These are phyloP conservation scores for Tricholoma matsutake DNA, from an alignment of 768 basidiomycete genomes.

Conservation along the genomic window DNA sequence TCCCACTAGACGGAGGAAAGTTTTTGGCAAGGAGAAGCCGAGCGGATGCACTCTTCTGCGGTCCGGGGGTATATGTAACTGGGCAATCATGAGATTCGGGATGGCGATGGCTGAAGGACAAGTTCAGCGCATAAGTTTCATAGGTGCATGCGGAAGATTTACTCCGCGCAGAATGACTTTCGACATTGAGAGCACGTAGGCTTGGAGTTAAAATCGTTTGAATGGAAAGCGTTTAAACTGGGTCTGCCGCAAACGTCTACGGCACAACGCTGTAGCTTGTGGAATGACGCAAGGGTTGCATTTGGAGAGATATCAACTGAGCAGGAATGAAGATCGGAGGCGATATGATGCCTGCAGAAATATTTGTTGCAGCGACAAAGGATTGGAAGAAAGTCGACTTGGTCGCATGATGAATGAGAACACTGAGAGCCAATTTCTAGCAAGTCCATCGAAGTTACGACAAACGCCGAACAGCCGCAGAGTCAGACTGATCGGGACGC, in stretches of 20 bases:
- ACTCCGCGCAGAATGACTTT: slow-evolving; percentile 65
- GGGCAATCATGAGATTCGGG: slow-evolving; percentile 58
- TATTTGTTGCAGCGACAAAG: slow-evolving; percentile 54
- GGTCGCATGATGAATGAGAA: slow-evolving; percentile 52
- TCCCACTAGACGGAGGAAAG: slow-evolving; percentile 35
- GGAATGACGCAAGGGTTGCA: slow-evolving; percentile 10
- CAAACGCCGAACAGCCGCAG: neutral
- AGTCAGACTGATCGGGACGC: neutral
- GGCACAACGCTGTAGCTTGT: slow-evolving; percentile 48
- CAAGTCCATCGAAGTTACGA: slow-evolving; percentile 24
- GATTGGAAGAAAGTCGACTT: slow-evolving; percentile 77
- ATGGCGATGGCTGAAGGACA: slow-evolving; percentile 58
- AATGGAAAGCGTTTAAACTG: slow-evolving; percentile 43
- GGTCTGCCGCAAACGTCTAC: slow-evolving; percentile 50
- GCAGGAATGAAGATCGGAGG: slow-evolving; percentile 61
- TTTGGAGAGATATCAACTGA: slow-evolving; percentile 11
- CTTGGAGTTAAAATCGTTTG: slow-evolving; percentile 21
- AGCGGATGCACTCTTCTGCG: slow-evolving; percentile 43
- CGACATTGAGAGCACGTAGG: slow-evolving; percentile 51
- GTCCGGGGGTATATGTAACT: slow-evolving; percentile 15
- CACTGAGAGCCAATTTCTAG: slow-evolving; percentile 64
- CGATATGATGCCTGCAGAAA: slow-evolving; percentile 66
- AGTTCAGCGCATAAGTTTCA: slow-evolving; percentile 11
- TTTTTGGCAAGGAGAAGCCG: slow-evolving; percentile 52
- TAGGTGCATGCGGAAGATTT: slow-evolving; percentile 13